Percentiles rank a stretch among this genome's conserved stretches.
Conservation (phyloP, 495 filamentous ascomycete genomes). For the Penicillium arizonense region DNA sequence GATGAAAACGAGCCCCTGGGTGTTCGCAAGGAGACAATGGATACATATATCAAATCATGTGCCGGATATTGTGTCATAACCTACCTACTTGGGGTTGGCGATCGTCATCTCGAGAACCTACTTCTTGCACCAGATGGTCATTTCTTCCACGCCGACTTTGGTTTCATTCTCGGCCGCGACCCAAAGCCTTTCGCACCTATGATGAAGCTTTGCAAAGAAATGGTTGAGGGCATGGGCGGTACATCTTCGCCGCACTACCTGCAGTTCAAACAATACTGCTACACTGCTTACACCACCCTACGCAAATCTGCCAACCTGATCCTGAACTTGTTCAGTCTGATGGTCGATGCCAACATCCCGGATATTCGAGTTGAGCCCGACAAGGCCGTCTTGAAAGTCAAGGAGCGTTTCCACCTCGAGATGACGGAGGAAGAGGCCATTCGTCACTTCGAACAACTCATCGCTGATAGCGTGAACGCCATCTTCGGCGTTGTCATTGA, state of each 20-base stretch:
- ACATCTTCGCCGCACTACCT: slow-evolving; percentile 72
- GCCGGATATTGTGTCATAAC: slow-evolving; percentile 99
- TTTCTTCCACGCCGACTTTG: slow-evolving; percentile 98
- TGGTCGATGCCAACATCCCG: slow-evolving; percentile 96
- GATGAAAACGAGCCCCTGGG: slow-evolving; percentile 79
- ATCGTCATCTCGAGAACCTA: slow-evolving; percentile 94
- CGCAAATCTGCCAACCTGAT: slow-evolving; percentile 88
- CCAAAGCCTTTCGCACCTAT: slow-evolving; percentile 95
- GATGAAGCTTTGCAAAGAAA: slow-evolving; percentile 96
- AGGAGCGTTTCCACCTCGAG: slow-evolving; percentile 90
- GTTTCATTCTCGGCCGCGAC: slow-evolving; percentile 95
- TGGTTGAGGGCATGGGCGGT: slow-evolving; percentile 98
- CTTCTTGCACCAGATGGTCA: slow-evolving; percentile 84
- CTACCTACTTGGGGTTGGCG: slow-evolving; percentile 96
- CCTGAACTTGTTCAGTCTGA: slow-evolving; percentile 93
- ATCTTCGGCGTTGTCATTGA: slow-evolving; percentile 94
- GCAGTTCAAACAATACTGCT: slow-evolving; percentile 91
- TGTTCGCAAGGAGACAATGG: slow-evolving; percentile 87
- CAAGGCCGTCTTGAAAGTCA: slow-evolving; percentile 90
- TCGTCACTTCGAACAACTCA: slow-evolving; percentile 78
- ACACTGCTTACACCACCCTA: slow-evolving; percentile 88
- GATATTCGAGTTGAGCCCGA: slow-evolving; percentile 91
- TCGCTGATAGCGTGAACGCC: slow-evolving; percentile 83
- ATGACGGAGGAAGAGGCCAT: slow-evolving; percentile 93
- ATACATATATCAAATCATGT: slow-evolving; percentile 93